These are phyloP conservation scores for Salvia hispanica DNA, from an alignment of 257 asterid genomes.

Conservation along the genomic window DNA sequence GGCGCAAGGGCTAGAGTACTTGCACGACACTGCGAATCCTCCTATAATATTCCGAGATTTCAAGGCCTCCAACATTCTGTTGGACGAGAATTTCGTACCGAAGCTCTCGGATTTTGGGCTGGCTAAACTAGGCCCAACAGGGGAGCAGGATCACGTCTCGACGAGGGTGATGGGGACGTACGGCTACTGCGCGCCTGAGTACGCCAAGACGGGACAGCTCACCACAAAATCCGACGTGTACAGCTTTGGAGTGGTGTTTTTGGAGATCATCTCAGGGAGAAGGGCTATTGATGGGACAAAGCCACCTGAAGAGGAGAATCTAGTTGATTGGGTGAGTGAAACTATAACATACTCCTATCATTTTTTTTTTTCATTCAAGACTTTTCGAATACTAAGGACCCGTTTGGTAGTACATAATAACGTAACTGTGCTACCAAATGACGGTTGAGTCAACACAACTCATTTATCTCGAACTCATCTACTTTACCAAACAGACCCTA, in stretches of 20 bases:
- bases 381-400: too few species aligned
- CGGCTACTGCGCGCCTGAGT: conserved; percentile 63
- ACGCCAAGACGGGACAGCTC: conserved; percentile 50
- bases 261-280: conserved; percentile 57
- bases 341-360: too few species aligned
- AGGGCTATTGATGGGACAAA: conserved; percentile 48
- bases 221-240: conserved; percentile 53
- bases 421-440: too few species aligned
- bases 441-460: too few species aligned
- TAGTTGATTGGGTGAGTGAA: conserved; percentile 46
- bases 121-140: conserved; percentile 51
- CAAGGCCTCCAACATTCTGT: conserved; percentile 49
- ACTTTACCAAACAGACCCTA: too few species aligned
- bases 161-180: conserved; percentile 60
- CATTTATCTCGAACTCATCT: too few species aligned
- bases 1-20: conserved; percentile 57
- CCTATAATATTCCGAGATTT: conserved; percentile 52
- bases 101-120: conserved; percentile 61
- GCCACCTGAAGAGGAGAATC: conserved; percentile 56
- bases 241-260: conserved; percentile 56
- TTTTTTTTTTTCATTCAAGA: too few species aligned
- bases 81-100: conserved; percentile 47
- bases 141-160: conserved; percentile 52
- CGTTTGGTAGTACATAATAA: too few species aligned
- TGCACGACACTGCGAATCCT: conserved; percentile 52